Base-by-base conservation (phyloP, 192 early-diverging fungal genomes). In the Linnemannia schmuckeri region DNA sequence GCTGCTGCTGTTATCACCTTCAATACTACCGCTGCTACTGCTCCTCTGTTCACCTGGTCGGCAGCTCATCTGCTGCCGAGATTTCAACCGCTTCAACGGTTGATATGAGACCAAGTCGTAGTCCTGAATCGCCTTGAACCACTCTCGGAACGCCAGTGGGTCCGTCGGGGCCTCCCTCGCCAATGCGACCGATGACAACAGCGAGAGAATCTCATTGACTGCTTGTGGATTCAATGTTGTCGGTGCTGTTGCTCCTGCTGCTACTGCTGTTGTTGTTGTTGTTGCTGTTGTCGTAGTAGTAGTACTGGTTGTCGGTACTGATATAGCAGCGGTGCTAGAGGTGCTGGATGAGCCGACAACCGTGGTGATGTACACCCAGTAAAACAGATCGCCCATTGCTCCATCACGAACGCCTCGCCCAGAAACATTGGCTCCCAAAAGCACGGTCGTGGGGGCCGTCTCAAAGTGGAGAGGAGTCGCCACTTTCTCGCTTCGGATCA, bases 371-470 rank as follows among this genome's bases (percentile, higher is more conserved):
- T 66, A 66, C 27, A 66, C 61, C 27, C 27, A 66, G 24, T 33
- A 66, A 13, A 66, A 66, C 27, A 66, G 13, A 33, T 66, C 61
- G 61, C 33, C 27, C 61, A 66, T 33, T 10, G 61, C 61, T 33
- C 61, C 61, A 66, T 66, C 61, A 30, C 61, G 61, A 33, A 66
- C 61, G 30, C 61, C 30, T 66, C 61, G 61, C 33, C 61, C 61
- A 3, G 61, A 15, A 33, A 66, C 13, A 33, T 33, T 35, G 61
- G 61, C 61, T 35, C 61, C 61, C 33, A 66, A 30, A 3, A 66
- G 61, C 12, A 66, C 61, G 9, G 61, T 66, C 30, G 61, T 66
- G 2, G 61, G 61, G 61, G 61, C 61, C 13, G 61, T 66, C 61
- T 66, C 61, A 66, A 66, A 66, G 24, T 66, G 7, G 30, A 66